These are phyloP conservation scores for Mycosarcoma mackinlayi DNA, from an alignment of 1,284 basidiomycete genomes.

Conservation along the genomic window DNA sequence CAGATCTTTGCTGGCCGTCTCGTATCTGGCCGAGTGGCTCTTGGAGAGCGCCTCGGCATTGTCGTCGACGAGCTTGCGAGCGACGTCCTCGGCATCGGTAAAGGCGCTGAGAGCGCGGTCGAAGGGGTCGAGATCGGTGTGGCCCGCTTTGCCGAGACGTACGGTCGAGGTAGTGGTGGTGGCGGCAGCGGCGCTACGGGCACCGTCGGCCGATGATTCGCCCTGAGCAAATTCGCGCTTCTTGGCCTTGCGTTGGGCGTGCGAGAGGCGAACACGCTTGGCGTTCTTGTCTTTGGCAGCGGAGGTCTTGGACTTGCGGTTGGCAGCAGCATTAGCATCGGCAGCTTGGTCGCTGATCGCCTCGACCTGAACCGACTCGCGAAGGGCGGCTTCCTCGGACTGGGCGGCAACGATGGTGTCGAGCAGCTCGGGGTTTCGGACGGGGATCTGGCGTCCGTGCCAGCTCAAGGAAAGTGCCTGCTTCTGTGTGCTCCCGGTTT, in stretches of 20 bases:
- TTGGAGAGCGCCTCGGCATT: conserved; percentile 64
- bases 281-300: conserved; percentile 14
- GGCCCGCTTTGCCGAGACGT: conserved; percentile 36
- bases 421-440: conserved; percentile 90
- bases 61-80: conserved; percentile 62
- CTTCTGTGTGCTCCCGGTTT: conserved; percentile 49
- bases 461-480: conserved; percentile 77
- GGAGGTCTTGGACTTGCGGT: conserved; percentile 19
- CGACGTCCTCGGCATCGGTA: conserved; percentile 62
- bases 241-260: conserved; percentile 63
- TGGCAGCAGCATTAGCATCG: conserved; percentile 2
- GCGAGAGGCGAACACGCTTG: conserved; percentile 56
- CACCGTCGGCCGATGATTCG: conserved; percentile 25
- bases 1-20: conserved; percentile 63
- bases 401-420: conserved; percentile 86
- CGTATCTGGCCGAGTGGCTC: conserved; percentile 63
- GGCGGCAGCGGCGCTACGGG: conserved; percentile 20
- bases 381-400: conserved; percentile 74
- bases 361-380: conserved; percentile 64
- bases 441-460: conserved; percentile 84
- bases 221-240: conserved; percentile 48
- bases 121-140: conserved; percentile 62
- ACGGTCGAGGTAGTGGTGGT: conserved; percentile 32
- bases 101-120: conserved; percentile 64
- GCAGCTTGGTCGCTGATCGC: conserved; percentile 24